phyloP scores from a whole-genome alignment of 352 stramenopile species.

The Phytophthora crassamura region DNA sequence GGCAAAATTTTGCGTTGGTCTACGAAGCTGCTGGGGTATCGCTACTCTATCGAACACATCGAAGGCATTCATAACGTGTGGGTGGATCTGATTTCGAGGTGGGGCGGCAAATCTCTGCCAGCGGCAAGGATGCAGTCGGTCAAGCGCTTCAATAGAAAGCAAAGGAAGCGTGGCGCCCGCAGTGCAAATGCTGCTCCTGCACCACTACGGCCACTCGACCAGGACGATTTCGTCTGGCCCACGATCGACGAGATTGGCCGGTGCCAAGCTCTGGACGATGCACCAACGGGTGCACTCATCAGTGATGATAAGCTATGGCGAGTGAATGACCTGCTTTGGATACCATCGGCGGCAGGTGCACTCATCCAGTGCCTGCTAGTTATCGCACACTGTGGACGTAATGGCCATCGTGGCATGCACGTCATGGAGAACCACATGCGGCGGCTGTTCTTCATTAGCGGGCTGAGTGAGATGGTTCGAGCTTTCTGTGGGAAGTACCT shows the following conservation, averaged over 20 bases:
- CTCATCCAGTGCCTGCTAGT: neutral
- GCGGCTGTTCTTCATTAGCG: constrained; percentile 13
- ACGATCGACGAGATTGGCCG: constrained; percentile 7
- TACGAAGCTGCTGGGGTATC: constrained; percentile 15
- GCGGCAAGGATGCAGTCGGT: neutral
- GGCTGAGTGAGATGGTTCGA: constrained; percentile 1
- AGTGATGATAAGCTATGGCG: constrained; percentile 4
- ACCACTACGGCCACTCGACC: constrained; percentile 1
- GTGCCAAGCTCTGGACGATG: neutral
- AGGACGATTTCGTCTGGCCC: constrained; percentile 4
- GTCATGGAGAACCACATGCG: constrained; percentile 20
- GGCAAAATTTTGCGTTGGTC: constrained; percentile 15
- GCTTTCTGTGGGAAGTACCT: constrained; percentile 19
- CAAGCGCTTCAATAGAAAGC: neutral
- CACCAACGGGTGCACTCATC: neutral
- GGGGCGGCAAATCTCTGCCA: constrained; percentile 5
- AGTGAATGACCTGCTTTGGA: constrained; percentile 10
- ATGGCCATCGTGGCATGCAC: constrained; percentile 12
- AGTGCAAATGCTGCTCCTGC: neutral
- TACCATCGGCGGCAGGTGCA: neutral
- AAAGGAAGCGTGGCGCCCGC: neutral
- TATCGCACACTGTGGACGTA: constrained; percentile 12
- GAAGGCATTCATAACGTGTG: constrained; percentile 22
- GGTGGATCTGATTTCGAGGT: constrained; percentile 19
- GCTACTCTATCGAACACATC: constrained; percentile 26